Base-by-base conservation (phyloP, 1,284 basidiomycete species). In the Ceratobasidium sp. region DNA sequence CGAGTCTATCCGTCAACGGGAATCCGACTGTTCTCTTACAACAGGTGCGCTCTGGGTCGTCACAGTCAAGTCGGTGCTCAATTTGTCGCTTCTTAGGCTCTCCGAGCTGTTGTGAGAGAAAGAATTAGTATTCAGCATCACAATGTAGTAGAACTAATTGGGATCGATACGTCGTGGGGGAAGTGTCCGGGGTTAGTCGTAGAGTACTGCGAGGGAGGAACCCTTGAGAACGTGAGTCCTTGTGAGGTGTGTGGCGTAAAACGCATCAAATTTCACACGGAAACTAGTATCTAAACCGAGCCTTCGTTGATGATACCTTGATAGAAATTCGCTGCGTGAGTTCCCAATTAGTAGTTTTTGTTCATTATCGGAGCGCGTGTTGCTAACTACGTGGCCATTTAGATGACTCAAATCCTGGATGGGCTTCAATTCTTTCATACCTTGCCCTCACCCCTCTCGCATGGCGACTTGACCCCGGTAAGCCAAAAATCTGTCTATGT, bases 391-490 rank as follows among this genome's bases (percentile, higher is more conserved):
- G 8, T 7, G n/a, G 15, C 2, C 7, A 25, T 20, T 10, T 13
- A 58, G 56, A 58, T 58, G 56, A 7, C 29, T 13, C 56, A 58
- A 47, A 32, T 58, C 3, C 42, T 58, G 15, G 27, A 40, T 13
- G 56, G 34, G 0, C 56, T 58, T 0, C 15, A 31, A n/a, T 58
- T 29, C n/a, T 25, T 58, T 3, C 56, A 58, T 17, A 58, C 40
- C 40, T 29, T 58, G 2, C 27, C 56, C 17, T 58, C 56, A 17
- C 56, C 56, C 10, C 5, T 58, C 8, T 25, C 17, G 17, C 56
- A 58, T 15, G 56, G 56, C 12, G 56, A 58, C 27, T 32, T 58
- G 29, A 58, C 56, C 10, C 56, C 56, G 17, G 56, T 58, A 47
- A 1, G 52, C 38, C 17, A 8, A 7, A 17, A 7, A 17, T 7